These are phyloP conservation scores for Globisporangium paroecandrum DNA, from an alignment of 352 stramenopile species.

Conservation along the genomic window DNA sequence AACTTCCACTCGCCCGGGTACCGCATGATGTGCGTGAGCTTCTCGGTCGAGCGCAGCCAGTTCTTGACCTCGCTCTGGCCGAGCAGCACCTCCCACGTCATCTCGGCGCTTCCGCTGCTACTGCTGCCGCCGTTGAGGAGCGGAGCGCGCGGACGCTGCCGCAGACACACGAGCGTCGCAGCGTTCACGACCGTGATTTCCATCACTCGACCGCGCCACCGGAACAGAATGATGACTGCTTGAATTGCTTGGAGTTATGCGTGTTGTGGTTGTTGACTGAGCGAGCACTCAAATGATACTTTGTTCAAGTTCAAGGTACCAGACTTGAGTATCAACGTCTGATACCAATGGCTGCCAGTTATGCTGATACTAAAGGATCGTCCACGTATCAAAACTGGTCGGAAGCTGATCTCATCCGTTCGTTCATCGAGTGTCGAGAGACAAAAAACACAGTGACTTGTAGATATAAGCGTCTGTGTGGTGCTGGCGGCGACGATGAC, in stretches of 20 bases:
- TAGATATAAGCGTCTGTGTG: no score
- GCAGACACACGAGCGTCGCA: constrained; percentile 26
- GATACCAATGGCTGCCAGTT: no score
- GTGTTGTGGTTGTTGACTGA: background rate
- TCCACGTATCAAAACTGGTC: no score
- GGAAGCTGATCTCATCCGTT: no score
- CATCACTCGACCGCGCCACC: constrained; percentile 3
- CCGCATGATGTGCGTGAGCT: constrained; percentile 45
- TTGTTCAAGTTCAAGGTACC: background rate
- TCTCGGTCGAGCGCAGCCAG: constrained; percentile 48
- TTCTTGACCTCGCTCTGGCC: constrained; percentile 67
- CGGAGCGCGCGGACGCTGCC: constrained; percentile 6
- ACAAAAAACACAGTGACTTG: no score
- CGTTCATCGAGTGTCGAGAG: no score
- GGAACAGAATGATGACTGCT: background rate
- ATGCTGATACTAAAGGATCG: no score
- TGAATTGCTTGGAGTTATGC: background rate
- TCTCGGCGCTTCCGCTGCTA: background rate
- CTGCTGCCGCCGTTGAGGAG: background rate
- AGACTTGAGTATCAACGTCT: background rate
- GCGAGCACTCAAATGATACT: no score
- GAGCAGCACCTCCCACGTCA: constrained; percentile 56
- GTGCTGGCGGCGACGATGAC: no score
- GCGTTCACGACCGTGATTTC: constrained; percentile 20
- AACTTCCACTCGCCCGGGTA: constrained; percentile 74